phyloP scores from a whole-genome alignment of 129 eudicot genomes.

The Mikania micrantha region DNA sequence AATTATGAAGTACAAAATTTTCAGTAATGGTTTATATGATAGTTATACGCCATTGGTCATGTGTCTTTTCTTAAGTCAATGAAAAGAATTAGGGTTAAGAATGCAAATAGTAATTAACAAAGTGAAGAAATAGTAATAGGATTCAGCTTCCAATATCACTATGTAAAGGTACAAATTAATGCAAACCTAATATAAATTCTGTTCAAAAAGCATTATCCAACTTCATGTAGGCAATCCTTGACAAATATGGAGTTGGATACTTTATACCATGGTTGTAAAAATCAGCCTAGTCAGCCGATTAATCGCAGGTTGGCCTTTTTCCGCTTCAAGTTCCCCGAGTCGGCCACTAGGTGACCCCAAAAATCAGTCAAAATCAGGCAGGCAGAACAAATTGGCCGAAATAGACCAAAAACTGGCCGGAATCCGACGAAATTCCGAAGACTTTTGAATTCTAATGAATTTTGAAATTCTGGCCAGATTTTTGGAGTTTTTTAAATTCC shows the following conservation, averaged over 20 bases:
- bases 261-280: too few species aligned
- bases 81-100: not conserved
- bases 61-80: not conserved
- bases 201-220: not conserved
- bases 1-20: not conserved
- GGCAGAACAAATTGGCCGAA: too few species aligned
- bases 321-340: too few species aligned
- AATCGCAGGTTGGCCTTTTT: too few species aligned
- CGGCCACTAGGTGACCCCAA: too few species aligned
- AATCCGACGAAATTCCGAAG: too few species aligned
- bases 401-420: too few species aligned
- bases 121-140: not conserved
- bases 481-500: too few species aligned
- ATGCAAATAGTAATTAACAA: not conserved
- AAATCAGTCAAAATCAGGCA: too few species aligned
- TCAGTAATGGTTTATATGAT: slow-evolving; percentile 13
- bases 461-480: too few species aligned
- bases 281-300: too few species aligned
- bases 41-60: not conserved
- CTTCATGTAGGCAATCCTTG: not conserved
- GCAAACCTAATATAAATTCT: slow-evolving; percentile 5
- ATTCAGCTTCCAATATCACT: not conserved
- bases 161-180: not conserved
- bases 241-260: not conserved
- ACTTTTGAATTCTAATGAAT: too few species aligned